phyloP scores from a whole-genome alignment of 2,329 filamentous ascomycete genomes.

The Diplodia corticola region DNA sequence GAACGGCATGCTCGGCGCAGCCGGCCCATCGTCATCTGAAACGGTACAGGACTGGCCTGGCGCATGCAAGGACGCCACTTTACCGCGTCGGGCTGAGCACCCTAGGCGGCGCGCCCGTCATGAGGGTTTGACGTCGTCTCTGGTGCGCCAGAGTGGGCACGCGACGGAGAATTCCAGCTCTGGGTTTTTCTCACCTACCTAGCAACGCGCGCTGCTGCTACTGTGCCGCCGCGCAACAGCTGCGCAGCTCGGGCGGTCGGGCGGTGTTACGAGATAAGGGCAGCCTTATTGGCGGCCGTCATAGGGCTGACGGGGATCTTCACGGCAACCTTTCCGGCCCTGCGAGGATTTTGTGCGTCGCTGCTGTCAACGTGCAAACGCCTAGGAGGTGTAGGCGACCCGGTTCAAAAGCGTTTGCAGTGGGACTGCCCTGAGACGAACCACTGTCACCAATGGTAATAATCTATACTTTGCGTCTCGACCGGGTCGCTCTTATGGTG shows the following conservation, averaged over 20 bases:
- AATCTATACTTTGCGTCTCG: not conserved
- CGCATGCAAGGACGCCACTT: slow-evolving; percentile 5
- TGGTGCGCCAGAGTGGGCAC: not conserved
- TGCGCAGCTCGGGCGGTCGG: not conserved
- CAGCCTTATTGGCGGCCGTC: slow-evolving; percentile 12
- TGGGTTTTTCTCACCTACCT: not conserved
- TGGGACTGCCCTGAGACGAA: not conserved
- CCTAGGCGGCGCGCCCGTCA: not conserved
- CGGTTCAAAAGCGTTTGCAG: slow-evolving; percentile 1
- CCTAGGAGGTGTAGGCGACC: not conserved
- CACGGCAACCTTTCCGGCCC: not conserved
- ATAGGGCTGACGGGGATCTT: slow-evolving; percentile 16
- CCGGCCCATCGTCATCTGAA: slow-evolving; percentile 16
- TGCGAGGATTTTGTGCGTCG: not conserved
- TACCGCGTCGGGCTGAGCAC: not conserved
- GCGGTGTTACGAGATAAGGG: slow-evolving; percentile 10
- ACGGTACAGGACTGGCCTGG: slow-evolving; percentile 4
- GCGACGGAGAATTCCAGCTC: not conserved
- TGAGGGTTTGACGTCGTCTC: not conserved
- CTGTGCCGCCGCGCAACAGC: slow-evolving; percentile 3
- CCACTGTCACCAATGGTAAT: not conserved
- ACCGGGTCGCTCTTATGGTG: not conserved
- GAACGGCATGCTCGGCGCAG: slow-evolving; percentile 4
- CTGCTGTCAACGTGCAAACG: not conserved
- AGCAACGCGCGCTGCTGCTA: not conserved